Base-by-base conservation (phyloP, 306 rosid genomes). In the Carpinus fangiana region DNA sequence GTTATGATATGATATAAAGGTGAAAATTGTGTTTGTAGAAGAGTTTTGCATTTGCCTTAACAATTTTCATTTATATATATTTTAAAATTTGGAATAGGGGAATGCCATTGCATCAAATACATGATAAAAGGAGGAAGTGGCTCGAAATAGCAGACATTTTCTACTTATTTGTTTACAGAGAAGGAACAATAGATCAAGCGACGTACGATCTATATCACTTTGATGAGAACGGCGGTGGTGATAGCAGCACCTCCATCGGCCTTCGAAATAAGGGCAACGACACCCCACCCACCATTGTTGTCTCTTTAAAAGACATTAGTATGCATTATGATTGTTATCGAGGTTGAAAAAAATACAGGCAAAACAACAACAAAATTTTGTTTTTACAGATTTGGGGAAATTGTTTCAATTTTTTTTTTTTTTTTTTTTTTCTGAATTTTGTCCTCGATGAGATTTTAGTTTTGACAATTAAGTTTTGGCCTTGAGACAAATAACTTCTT, bases 171-270 rank as follows among this genome's bases (percentile, higher is more conserved):
- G 89, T 86, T 18, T 88, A 85, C 73, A 79, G 88, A 67, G 91
- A 88, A 75, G 91, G 91, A 65, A 88, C 91, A 9, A 28, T 88
- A 14, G 91, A 86, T 73, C 88, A 80, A 61, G 73, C 82, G 4
- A 60, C 86, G 17, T 60, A 74, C 17, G 81, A 60, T 66, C 21
- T 47, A 0, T 88, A 88, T 77, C 85, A 83, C 60, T 73, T 74
- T 5, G 67, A 72, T 14, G 81, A 83, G 82, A 83, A 12, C 11
- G 16, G n/a, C 48, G 45, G 70, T 78, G 76, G 56, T 8, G 7
- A 17, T 4, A 3, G 66, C 14, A 12, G 51, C 76, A 75, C 67
- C 36, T 57, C 79, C 13, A 34, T 55, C 3, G 62, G 72, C n/a
- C 67, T 71, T 4, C 50, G 86, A 38, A 79, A 77, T 46, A 78